These are phyloP conservation scores for Themeda triandra DNA, from an alignment of 176 grass and related monocot species.

Conservation along the genomic window DNA sequence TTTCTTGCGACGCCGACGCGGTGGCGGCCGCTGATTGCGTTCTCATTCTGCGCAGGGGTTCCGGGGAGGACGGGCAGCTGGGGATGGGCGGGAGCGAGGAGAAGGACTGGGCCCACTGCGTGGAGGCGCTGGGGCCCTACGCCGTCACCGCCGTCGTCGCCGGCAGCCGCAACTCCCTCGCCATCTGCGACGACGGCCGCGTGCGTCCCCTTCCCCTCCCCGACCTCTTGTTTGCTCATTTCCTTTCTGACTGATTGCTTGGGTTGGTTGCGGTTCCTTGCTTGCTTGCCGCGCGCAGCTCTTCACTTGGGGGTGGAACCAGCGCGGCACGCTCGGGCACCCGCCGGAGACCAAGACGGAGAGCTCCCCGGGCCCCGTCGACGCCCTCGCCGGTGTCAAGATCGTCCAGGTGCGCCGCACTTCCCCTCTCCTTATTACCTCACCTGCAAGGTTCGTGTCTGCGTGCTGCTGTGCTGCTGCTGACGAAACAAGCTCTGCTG, in stretches of 20 bases:
- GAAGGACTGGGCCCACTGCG: slow-evolving; percentile 52
- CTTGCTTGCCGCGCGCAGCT: no score
- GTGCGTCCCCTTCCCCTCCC: slow-evolving; percentile 30
- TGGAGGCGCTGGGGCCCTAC: slow-evolving; percentile 50
- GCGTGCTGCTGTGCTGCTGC: background rate
- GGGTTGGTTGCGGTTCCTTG: no score
- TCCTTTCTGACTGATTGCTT: no score
- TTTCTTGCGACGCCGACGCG: background rate
- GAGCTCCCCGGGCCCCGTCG: slow-evolving; percentile 47
- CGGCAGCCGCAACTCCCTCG: slow-evolving; percentile 98
- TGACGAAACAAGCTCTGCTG: background rate
- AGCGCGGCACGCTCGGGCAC: slow-evolving; percentile 93
- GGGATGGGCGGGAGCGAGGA: slow-evolving; percentile 78
- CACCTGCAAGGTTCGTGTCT: background rate
- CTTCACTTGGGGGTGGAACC: slow-evolving; percentile 99
- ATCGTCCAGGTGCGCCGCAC: slow-evolving; percentile 63
- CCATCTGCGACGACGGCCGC: slow-evolving; percentile 69
- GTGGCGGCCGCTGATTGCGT: background rate
- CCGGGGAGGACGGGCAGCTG: slow-evolving; percentile 89
- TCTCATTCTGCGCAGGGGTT: slow-evolving; percentile 49
- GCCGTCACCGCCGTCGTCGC: slow-evolving; percentile 65
- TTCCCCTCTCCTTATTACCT: background rate
- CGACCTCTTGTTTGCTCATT: background rate
- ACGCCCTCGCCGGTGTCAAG: slow-evolving; percentile 64
- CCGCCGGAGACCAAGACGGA: slow-evolving; percentile 39